Percentiles rank a stretch among this genome's conserved stretches.
Conservation (phyloP, 2,329 filamentous ascomycete species). For the Pseudopyricularia cyperi region DNA sequence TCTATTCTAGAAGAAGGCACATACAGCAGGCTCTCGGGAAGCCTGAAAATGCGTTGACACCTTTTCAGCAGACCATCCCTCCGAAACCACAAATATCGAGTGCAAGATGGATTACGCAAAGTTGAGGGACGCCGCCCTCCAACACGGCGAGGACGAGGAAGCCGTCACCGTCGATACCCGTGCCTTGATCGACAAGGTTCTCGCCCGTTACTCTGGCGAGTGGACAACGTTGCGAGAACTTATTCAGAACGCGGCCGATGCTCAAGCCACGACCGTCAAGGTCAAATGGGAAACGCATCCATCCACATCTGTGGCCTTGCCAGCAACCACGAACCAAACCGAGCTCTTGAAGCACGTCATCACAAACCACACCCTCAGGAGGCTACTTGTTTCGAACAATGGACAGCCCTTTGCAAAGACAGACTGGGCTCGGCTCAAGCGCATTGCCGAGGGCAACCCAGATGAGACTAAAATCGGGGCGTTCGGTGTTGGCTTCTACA, state of each 20-base stretch:
- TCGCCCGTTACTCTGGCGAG: slow-evolving; percentile 92
- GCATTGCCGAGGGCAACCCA: slow-evolving; percentile 97
- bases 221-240: slow-evolving; percentile 85
- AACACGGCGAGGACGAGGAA: slow-evolving; percentile 80
- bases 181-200: slow-evolving; percentile 92
- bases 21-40: background rate
- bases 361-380: slow-evolving; percentile 71
- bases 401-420: slow-evolving; percentile 77
- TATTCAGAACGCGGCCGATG: slow-evolving; percentile 97
- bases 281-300: slow-evolving; percentile 89
- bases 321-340: slow-evolving; percentile 49
- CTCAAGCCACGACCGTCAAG: slow-evolving; percentile 75
- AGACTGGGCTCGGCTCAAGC: slow-evolving; percentile 87
- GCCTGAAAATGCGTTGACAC: background rate
- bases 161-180: slow-evolving; percentile 96
- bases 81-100: background rate
- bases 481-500: slow-evolving; percentile 97
- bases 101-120: slow-evolving; percentile 54
- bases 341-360: slow-evolving; percentile 72
- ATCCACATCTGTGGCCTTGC: slow-evolving; percentile 64
- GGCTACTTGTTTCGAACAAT: slow-evolving; percentile 87
- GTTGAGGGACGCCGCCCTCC: slow-evolving; percentile 77
- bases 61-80: background rate
- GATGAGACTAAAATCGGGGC: slow-evolving; percentile 99
- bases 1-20: too few species aligned